A percentile compares a stretch with the other conserved stretches of the same genome.
These are phyloP conservation scores for Fusarium pilosicola DNA, from an alignment of 2,329 filamentous ascomycete genomes.

Conservation along the genomic window DNA sequence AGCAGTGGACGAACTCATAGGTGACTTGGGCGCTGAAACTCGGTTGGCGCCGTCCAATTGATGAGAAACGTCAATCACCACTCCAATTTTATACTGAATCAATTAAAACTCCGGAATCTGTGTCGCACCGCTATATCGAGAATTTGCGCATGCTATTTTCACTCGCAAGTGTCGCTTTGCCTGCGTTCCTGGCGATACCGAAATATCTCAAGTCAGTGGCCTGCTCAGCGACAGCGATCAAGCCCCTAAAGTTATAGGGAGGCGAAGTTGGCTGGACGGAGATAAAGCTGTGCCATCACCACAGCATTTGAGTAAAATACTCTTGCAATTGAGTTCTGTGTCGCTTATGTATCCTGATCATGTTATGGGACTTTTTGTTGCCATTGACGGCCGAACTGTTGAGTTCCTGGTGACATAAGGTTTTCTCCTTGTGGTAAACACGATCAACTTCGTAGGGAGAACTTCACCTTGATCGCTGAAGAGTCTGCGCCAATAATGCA, in stretches of 20 bases:
- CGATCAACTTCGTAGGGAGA: neutral
- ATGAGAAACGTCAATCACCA: neutral
- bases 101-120: neutral
- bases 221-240: neutral
- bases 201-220: neutral
- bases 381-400: neutral
- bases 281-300: neutral
- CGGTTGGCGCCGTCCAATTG: accelerated
- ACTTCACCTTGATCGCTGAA: neutral
- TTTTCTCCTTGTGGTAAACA: neutral
- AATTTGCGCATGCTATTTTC: neutral
- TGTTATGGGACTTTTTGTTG: too few species aligned
- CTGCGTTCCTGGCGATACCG: neutral
- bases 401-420: neutral
- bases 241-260: neutral
- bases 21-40: accelerated
- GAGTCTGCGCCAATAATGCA: neutral
- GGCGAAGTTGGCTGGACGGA: neutral
- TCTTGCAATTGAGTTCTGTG: neutral
- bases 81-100: neutral
- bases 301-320: neutral
- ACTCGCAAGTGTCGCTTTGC: neutral
- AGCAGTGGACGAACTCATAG: accelerated
- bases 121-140: neutral
- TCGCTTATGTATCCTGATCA: neutral